Conservation (phyloP, 2,329 filamentous ascomycete genomes). For the Fusarium sacchari region DNA sequence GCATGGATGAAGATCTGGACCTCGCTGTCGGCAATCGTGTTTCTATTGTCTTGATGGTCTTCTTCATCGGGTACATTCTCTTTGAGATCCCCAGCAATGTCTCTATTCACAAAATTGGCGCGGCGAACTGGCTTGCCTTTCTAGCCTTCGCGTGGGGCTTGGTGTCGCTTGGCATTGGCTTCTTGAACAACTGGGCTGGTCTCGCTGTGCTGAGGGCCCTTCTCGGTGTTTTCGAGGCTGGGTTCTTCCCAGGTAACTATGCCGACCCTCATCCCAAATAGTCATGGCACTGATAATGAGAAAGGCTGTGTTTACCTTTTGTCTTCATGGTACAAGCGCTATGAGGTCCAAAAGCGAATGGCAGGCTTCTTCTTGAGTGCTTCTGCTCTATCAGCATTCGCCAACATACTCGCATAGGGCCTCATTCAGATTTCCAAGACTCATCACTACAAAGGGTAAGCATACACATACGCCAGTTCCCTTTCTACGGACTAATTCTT, state of each 20-base stretch:
- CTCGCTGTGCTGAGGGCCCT: slow-evolving; percentile 14
- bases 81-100: slow-evolving; percentile 32
- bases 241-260: slow-evolving; percentile 20
- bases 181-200: slow-evolving; percentile 12
- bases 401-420: slow-evolving; percentile 27
- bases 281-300: no score
- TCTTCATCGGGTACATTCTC: slow-evolving; percentile 30
- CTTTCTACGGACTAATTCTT: no score
- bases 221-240: slow-evolving; percentile 28
- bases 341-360: slow-evolving; percentile 27
- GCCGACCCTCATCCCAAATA: no score
- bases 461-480: no score
- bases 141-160: slow-evolving; percentile 18
- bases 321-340: slow-evolving; percentile 22
- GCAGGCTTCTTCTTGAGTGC: slow-evolving; percentile 24
- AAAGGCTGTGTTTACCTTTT: slow-evolving; percentile 28
- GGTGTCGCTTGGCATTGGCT: slow-evolving; percentile 24
- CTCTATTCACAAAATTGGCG: slow-evolving; percentile 26
- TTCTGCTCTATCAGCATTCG: slow-evolving; percentile 15
- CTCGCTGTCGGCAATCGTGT: slow-evolving; percentile 9
- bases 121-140: slow-evolving; percentile 32
- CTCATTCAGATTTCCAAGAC: slow-evolving; percentile 23
- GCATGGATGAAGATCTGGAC: slow-evolving; percentile 27
- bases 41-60: slow-evolving; percentile 25
- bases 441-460: slow-evolving; percentile 21